Base-by-base conservation (phyloP, 176 grass and related monocot species). In the Cenchrus purpureus region DNA sequence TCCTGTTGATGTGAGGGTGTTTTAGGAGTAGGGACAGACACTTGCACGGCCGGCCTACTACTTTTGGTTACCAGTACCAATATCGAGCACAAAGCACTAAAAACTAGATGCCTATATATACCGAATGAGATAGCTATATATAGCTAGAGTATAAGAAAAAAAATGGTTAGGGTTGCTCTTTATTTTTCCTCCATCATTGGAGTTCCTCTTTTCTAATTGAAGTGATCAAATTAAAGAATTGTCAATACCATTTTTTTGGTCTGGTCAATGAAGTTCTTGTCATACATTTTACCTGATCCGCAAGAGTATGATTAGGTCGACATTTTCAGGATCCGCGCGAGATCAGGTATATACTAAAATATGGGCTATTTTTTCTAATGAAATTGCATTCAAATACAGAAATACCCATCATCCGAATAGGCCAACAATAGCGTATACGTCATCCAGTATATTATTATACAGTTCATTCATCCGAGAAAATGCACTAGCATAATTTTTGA, bases 21-120 rank as follows among this genome's bases (percentile, higher is more conserved):
- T 4, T 40, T 83, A 76, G 81, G 76, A 64, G 45, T 46, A 79
- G 71, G 81, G 76, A 64, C 81, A 84, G 81, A 80, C 75, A 87
- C 11, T 81, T 91, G 89, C 89, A 91, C 85, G 81, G 69, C 70
- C 70, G 81, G 68, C 71, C 71, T 80, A 50, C 76, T 76, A 80
- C 69, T 80, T 65, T 65, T 83, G 62, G 48, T 56, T 85, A 71
- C 37, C 67, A 59, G 54, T 71, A 71, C 52, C 17, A 28, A 42
- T 37, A 84, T 71, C 55, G 50, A 77, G 19, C 70, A 76, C 71
- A 16, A 81, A 65, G 63, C 63, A 87, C 62, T 60, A 74, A 46
- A 74, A 46, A 76, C 16, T 55, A 37, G 49, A 53, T 50, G 49
- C 20, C 22, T 20, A 58, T 7, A 1, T 34, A 65, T 5, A 53